Conservation (phyloP, 345 rosid species). For the Eucalyptus erythrocorys region DNA sequence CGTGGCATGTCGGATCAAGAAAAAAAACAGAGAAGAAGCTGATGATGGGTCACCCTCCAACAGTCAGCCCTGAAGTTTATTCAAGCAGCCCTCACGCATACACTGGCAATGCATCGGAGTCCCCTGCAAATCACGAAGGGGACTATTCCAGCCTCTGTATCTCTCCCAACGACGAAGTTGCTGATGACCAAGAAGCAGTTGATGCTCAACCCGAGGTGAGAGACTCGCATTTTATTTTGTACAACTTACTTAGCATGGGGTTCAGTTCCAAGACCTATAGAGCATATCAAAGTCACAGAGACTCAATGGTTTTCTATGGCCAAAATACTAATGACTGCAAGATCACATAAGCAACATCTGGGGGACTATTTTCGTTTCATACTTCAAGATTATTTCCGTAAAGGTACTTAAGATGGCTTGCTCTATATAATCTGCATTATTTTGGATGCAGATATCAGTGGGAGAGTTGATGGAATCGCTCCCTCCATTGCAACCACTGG, state of each 20-base stretch:
- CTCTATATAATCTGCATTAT: not conserved
- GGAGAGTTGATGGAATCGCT: not conserved
- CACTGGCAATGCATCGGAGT: too few species aligned
- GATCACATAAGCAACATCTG: not conserved
- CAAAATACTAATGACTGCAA: not conserved
- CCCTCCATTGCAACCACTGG: not conserved
- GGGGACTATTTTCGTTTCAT: not conserved
- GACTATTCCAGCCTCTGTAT: too few species aligned
- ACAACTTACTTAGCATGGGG: not conserved
- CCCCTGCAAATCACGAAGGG: too few species aligned
- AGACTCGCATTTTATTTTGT: too few species aligned
- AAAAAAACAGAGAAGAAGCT: too few species aligned
- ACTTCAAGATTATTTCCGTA: not conserved
- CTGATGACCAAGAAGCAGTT: too few species aligned
- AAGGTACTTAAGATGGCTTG: not conserved
- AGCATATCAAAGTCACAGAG: not conserved
- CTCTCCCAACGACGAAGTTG: too few species aligned
- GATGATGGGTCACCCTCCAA: too few species aligned
- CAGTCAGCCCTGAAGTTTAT: too few species aligned
- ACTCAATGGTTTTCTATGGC: not conserved
- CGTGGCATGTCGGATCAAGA: not conserved
- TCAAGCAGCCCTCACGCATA: too few species aligned
- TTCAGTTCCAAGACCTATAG: not conserved
- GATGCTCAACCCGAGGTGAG: too few species aligned
- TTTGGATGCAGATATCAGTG: not conserved